Conservation (phyloP, 305 asterid species). For the Fraxinus nigra region DNA sequence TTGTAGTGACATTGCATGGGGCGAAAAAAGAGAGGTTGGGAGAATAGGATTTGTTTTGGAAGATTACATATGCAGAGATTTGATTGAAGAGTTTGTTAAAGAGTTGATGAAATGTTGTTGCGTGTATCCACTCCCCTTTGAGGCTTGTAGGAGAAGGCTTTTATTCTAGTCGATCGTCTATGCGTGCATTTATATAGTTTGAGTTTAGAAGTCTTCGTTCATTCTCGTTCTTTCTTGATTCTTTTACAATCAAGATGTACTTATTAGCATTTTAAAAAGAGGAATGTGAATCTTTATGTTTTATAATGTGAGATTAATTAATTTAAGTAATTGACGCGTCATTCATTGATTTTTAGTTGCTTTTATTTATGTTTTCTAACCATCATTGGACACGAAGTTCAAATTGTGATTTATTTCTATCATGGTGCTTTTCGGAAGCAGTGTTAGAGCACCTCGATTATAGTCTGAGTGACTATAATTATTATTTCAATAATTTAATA, state of each 20-base stretch:
- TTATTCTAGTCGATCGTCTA: conserved; percentile 30
- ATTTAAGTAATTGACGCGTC: not conserved
- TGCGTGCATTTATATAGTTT: not conserved
- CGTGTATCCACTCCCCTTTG: conserved; percentile 38
- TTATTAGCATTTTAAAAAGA: not conserved
- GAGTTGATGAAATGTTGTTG: conserved; percentile 43
- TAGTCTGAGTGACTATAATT: no score
- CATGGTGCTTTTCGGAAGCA: no score
- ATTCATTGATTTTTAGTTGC: not conserved
- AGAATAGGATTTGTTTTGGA: conserved; percentile 62
- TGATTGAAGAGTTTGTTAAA: conserved; percentile 60
- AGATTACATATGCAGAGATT: conserved; percentile 58
- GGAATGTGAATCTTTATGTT: not conserved
- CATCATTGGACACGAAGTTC: not conserved
- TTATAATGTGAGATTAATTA: not conserved
- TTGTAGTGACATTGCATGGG: conserved; percentile 67
- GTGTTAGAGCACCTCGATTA: no score
- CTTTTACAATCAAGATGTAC: not conserved
- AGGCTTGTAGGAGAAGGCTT: conserved; percentile 65
- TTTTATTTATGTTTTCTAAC: not conserved
- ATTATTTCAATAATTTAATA: not conserved
- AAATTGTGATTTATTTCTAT: no score
- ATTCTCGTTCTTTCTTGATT: not conserved
- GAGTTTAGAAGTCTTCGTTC: not conserved
- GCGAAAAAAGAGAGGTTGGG: conserved; percentile 60